Conservation (phyloP, 1,139 yeast species). For the Candida labiduridarum region DNA sequence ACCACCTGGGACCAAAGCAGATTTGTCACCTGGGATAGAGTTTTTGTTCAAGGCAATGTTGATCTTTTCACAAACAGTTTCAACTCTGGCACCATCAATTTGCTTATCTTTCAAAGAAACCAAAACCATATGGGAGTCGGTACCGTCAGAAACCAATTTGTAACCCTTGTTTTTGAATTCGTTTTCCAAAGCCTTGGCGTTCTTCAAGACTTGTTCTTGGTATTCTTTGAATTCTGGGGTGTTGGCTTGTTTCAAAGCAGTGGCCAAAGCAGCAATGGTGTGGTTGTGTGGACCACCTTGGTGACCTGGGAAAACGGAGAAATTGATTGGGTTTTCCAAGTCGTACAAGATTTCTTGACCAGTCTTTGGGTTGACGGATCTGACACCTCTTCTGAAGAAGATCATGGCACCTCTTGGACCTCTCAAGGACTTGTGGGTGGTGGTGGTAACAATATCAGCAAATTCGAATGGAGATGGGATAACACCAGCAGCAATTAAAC, state of each 20-base stretch:
- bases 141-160: conserved; percentile 88
- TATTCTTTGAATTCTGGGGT: conserved; percentile 85
- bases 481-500: conserved; percentile 90
- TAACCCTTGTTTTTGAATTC: conserved; percentile 74
- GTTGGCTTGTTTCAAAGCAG: conserved; percentile 87
- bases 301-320: conserved; percentile 97
- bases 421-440: conserved; percentile 95
- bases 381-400: conserved; percentile 90
- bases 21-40: conserved; percentile 97
- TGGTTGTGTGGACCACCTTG: conserved; percentile 99
- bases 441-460: conserved; percentile 95
- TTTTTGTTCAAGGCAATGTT: conserved; percentile 97
- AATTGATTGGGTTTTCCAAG: conserved; percentile 86
- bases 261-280: conserved; percentile 93
- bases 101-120: conserved; percentile 87
- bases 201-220: conserved; percentile 81
- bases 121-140: conserved; percentile 95
- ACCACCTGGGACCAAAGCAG: conserved; percentile 98
- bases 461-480: conserved; percentile 91
- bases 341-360: conserved; percentile 89
- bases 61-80: conserved; percentile 89
- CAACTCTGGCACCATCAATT: conserved; percentile 97
- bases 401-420: conserved; percentile 99
- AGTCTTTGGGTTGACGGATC: conserved; percentile 78
- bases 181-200: conserved; percentile 81